Percentiles rank a stretch among this genome's conserved stretches.
Conservation (phyloP, 495 filamentous ascomycete genomes). For the Glarea lozoyensis region DNA sequence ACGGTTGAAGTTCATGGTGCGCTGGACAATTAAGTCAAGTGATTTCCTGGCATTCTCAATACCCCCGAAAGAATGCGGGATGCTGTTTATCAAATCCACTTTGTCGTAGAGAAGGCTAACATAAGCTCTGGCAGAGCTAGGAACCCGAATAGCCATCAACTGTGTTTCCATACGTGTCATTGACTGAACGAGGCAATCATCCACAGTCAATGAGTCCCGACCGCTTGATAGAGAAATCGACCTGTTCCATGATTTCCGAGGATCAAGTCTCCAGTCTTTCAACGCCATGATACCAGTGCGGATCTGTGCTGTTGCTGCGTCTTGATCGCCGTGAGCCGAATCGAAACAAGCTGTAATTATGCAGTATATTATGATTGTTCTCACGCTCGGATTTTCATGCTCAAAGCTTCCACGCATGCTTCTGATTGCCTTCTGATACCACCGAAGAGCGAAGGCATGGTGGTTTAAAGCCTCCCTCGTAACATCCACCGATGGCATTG, state of each 20-base stretch:
- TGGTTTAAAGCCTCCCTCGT: slow-evolving; percentile 5
- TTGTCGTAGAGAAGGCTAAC: slow-evolving; percentile 7
- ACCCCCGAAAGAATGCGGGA: slow-evolving; percentile 4
- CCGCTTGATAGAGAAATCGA: slow-evolving; percentile 10
- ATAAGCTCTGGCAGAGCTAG: slow-evolving; percentile 1
- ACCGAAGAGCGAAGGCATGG: slow-evolving; percentile 7
- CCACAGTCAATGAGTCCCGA: slow-evolving; percentile 7
- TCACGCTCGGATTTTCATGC: slow-evolving; percentile 4
- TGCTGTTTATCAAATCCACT: slow-evolving; percentile 2
- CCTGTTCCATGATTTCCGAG: background rate
- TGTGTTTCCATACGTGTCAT: slow-evolving; percentile 16
- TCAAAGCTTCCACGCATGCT: slow-evolving; percentile 4
- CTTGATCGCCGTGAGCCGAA: slow-evolving; percentile 13
- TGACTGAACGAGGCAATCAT: slow-evolving; percentile 12
- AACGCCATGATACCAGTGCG: slow-evolving; percentile 13
- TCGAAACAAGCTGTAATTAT: slow-evolving; percentile 15
- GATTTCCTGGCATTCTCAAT: slow-evolving; percentile 10
- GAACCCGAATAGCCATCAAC: slow-evolving; percentile 10
- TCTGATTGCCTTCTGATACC: slow-evolving; percentile 12
- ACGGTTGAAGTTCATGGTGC: slow-evolving; percentile 10
- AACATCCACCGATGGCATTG: background rate
- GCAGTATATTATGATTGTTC: slow-evolving; percentile 12
- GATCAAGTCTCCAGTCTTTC: slow-evolving; percentile 14
- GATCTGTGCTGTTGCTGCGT: slow-evolving; percentile 7
- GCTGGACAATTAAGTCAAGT: slow-evolving; percentile 11